These are phyloP conservation scores for Puccinia triticina DNA, from an alignment of 1,284 basidiomycete genomes.

Conservation along the genomic window DNA sequence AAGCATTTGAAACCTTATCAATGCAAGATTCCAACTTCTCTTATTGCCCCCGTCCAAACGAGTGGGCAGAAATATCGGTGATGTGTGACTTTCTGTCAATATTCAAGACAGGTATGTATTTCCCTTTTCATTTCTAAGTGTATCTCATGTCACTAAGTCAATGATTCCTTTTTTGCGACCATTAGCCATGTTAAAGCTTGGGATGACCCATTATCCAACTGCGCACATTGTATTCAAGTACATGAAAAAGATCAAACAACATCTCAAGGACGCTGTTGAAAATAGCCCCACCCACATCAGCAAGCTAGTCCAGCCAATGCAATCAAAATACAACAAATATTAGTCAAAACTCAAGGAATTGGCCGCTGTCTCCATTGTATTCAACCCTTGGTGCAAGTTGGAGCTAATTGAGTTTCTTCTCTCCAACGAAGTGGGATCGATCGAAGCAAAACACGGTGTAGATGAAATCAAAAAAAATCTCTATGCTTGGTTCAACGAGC, in stretches of 20 bases:
- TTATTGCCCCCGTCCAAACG: not conserved
- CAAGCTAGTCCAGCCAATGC: too few species aligned
- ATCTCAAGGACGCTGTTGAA: not conserved
- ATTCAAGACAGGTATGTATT: constrained; percentile 4
- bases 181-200: not conserved
- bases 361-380: not conserved
- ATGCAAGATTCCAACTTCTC: constrained; percentile 9
- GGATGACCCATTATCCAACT: constrained; percentile 10
- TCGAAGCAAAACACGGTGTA: not conserved
- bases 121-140: not conserved
- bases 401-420: not conserved
- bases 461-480: not conserved
- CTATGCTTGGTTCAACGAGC: not conserved
- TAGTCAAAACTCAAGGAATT: not conserved
- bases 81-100: not conserved
- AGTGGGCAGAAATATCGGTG: constrained; percentile 10
- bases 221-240: not conserved
- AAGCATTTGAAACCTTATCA: not conserved
- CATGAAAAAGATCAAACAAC: not conserved
- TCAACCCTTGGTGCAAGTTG: constrained; percentile 3
- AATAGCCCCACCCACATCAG: not conserved
- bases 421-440: not conserved
- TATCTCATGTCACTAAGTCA: not conserved
- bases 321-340: constrained; percentile 11
- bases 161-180: not conserved